phyloP scores from a whole-genome alignment of 192 early-diverging fungal genomes.

The Helicostylum pulchrum region DNA sequence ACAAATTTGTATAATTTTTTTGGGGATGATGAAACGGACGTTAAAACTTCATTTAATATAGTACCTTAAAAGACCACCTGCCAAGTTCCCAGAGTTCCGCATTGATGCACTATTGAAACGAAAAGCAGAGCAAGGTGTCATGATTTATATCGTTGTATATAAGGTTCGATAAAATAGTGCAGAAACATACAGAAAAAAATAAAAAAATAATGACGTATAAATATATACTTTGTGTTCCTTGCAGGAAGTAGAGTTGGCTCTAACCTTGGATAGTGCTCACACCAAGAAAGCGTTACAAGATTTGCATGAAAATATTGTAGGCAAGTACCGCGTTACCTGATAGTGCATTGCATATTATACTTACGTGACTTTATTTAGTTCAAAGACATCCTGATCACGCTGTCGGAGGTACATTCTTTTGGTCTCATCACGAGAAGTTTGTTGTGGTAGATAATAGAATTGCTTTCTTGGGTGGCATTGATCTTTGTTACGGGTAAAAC shows the following conservation, averaged over 20 bases:
- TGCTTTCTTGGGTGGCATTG: conserved; percentile 83
- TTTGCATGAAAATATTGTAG: conserved; percentile 74
- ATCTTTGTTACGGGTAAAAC: conserved; percentile 72
- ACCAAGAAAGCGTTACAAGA: conserved; percentile 71
- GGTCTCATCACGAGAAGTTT: conserved; percentile 85
- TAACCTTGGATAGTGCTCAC: conserved; percentile 72
- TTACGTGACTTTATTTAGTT: conserved; percentile 41
- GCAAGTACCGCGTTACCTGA: conserved; percentile 21
- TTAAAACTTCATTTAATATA: conserved; percentile 14
- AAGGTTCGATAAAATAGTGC: conserved; percentile 40
- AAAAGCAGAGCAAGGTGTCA: conserved; percentile 83
- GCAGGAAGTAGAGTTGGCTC: conserved; percentile 66
- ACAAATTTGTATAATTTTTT: background rate
- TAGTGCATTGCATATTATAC: background rate
- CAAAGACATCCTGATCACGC: conserved; percentile 86
- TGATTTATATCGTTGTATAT: conserved; percentile 84
- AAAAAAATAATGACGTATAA: background rate
- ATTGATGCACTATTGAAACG: conserved; percentile 74
- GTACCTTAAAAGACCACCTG: conserved; percentile 72
- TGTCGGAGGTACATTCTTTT: conserved; percentile 77
- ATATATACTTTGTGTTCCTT: background rate
- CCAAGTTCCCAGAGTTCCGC: conserved; percentile 71
- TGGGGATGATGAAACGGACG: background rate
- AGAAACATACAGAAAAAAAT: background rate
- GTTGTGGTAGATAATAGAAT: conserved; percentile 75